phyloP scores from a whole-genome alignment of 2,329 filamentous ascomycete genomes.

The Neodidymelliopsis sp. region DNA sequence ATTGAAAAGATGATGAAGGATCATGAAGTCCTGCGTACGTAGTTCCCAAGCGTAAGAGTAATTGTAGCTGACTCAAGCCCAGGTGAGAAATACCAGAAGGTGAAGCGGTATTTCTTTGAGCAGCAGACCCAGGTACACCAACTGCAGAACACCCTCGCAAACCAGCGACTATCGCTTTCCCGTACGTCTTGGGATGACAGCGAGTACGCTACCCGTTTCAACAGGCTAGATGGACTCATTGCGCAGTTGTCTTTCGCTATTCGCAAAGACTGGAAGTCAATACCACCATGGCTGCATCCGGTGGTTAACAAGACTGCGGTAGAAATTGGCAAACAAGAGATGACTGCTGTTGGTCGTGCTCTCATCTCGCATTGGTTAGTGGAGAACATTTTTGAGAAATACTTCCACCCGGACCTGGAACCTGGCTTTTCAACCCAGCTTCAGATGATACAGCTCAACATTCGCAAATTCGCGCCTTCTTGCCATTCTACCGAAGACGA shows the following conservation, averaged over 20 bases:
- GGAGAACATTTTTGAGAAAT: constrained; percentile 88
- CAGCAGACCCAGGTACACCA: constrained; percentile 89
- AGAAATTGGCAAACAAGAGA: constrained; percentile 90
- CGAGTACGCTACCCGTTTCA: constrained; percentile 90
- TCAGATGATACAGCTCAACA: constrained; percentile 87
- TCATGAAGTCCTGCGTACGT: constrained; percentile 59
- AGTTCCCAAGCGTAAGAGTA: neutral
- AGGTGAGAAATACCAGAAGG: constrained; percentile 97
- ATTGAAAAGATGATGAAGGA: constrained; percentile 57
- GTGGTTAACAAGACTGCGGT: constrained; percentile 87
- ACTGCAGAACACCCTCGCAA: constrained; percentile 95
- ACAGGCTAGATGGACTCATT: constrained; percentile 89
- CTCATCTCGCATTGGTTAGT: constrained; percentile 89
- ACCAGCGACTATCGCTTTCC: constrained; percentile 93
- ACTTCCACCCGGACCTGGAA: constrained; percentile 91
- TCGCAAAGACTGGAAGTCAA: constrained; percentile 86
- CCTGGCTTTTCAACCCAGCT: constrained; percentile 76
- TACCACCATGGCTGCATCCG: constrained; percentile 80
- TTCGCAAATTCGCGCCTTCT: constrained; percentile 77
- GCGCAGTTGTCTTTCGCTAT: constrained; percentile 96
- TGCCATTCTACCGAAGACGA: constrained; percentile 84
- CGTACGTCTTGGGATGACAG: constrained; percentile 94
- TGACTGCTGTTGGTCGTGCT: constrained; percentile 92
- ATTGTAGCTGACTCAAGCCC: constrained; percentile 4
- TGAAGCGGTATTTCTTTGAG: constrained; percentile 97